These are phyloP conservation scores for Coriaria nepalensis DNA, from an alignment of 306 rosid genomes.

Conservation along the genomic window DNA sequence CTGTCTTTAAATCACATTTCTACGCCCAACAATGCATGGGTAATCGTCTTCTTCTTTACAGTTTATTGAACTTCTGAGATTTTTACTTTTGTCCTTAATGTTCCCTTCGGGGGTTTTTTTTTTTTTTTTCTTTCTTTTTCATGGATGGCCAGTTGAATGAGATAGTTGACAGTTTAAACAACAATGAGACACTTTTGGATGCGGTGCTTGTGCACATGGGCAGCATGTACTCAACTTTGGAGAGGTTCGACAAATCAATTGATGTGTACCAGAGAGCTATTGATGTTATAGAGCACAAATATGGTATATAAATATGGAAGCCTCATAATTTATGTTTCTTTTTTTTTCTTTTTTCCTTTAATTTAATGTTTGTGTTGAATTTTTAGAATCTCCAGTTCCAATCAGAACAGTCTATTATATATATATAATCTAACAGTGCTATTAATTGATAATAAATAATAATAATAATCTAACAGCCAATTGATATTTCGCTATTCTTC, in stretches of 20 bases:
- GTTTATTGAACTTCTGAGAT: too few species aligned
- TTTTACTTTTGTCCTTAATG: too few species aligned
- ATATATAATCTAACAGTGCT: too few species aligned
- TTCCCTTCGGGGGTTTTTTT: neutral
- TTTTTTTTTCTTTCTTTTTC: constrained; percentile 16
- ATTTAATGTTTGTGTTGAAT: too few species aligned
- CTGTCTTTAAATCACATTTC: too few species aligned
- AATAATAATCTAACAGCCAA: too few species aligned
- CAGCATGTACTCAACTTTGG: constrained; percentile 61
- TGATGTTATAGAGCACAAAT: constrained; percentile 44
- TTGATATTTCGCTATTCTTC: neutral
- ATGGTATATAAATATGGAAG: constrained; percentile 28
- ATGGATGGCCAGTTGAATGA: constrained; percentile 48
- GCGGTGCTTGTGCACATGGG: constrained; percentile 89
- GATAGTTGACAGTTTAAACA: constrained; percentile 52
- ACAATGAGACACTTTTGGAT: constrained; percentile 51
- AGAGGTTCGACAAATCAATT: constrained; percentile 47
- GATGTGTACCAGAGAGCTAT: constrained; percentile 55
- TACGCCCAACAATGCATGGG: too few species aligned
- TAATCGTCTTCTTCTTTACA: too few species aligned
- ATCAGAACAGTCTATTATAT: too few species aligned
- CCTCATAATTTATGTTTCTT: neutral
- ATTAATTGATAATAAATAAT: too few species aligned
- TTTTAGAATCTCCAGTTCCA: too few species aligned
- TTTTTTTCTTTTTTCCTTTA: too few species aligned